Conservation (phyloP, 371 early-diverging fungal genomes). For the Mortierella sp. region DNA sequence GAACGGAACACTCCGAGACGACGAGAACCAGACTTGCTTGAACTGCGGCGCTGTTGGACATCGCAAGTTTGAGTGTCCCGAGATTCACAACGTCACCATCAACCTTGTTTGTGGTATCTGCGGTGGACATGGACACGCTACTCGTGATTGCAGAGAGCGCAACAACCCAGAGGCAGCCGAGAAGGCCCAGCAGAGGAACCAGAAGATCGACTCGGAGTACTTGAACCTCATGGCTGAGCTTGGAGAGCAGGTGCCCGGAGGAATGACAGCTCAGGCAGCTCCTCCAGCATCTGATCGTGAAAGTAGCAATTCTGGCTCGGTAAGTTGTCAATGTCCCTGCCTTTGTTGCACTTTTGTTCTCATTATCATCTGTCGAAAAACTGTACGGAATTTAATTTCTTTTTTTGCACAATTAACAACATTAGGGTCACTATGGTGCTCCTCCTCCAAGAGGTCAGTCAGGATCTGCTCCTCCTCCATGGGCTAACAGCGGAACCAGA, state of each 20-base stretch:
- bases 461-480: conserved; percentile 55
- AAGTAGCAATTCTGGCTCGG: conserved; percentile 28
- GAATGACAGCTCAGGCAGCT: conserved; percentile 39
- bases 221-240: conserved; percentile 92
- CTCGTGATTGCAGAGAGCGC: conserved; percentile 86
- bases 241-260: conserved; percentile 74
- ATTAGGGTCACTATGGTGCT: conserved; percentile 57
- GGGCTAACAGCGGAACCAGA: conserved; percentile 33
- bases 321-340: conserved; percentile 21
- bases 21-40: conserved; percentile 93
- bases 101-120: conserved; percentile 92
- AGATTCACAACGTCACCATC: conserved; percentile 87
- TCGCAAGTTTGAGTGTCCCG: conserved; percentile 93
- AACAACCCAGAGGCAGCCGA: conserved; percentile 82
- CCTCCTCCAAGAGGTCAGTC: conserved; percentile 38
- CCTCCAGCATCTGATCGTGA: conserved; percentile 21
- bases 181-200: conserved; percentile 80
- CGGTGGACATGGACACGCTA: conserved; percentile 92
- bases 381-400: background rate
- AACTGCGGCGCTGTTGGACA: conserved; percentile 96
- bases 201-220: conserved; percentile 91
- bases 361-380: background rate
- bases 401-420: background rate
- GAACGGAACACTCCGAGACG: conserved; percentile 96
- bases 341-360: background rate